These are phyloP conservation scores for Hymenoscyphus albidus DNA, from an alignment of 2,329 filamentous ascomycete species.

Conservation along the genomic window DNA sequence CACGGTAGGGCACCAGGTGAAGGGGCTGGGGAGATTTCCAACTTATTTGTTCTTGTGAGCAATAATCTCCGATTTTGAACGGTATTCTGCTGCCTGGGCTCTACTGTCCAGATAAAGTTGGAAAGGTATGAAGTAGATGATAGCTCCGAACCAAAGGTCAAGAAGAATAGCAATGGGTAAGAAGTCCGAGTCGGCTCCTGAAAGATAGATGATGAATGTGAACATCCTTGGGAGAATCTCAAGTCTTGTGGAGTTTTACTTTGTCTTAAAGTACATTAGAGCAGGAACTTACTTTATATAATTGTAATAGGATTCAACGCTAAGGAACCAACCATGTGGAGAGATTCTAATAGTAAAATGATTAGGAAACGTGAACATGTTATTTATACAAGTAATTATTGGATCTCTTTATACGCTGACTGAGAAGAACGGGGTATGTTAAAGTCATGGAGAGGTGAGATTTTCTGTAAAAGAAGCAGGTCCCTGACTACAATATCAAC, in stretches of 20 bases:
- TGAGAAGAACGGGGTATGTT: not conserved
- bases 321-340: not conserved
- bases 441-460: not conserved
- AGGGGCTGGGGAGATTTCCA: too few species aligned
- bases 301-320: not conserved
- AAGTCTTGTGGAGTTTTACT: not conserved
- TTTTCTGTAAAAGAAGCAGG: not conserved
- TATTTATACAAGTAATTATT: not conserved
- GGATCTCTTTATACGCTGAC: not conserved
- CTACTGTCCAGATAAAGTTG: constrained; percentile 2
- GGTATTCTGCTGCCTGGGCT: constrained; percentile 3
- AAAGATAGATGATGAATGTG: not conserved
- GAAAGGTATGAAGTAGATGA: constrained; percentile 1
- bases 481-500: not conserved
- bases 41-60: not conserved
- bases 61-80: not conserved
- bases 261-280: not conserved
- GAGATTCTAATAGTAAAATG: not conserved
- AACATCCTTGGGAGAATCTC: not conserved
- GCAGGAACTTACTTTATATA: not conserved
- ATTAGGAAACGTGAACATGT: not conserved
- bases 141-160: constrained; percentile 1
- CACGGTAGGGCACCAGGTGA: not conserved
- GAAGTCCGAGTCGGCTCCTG: not conserved
- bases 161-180: constrained; percentile 4